Evolutionary conservation across 768 basidiomycete genomes (phyloP).

Genomic region (Panaeolus cyanescens): DNA sequence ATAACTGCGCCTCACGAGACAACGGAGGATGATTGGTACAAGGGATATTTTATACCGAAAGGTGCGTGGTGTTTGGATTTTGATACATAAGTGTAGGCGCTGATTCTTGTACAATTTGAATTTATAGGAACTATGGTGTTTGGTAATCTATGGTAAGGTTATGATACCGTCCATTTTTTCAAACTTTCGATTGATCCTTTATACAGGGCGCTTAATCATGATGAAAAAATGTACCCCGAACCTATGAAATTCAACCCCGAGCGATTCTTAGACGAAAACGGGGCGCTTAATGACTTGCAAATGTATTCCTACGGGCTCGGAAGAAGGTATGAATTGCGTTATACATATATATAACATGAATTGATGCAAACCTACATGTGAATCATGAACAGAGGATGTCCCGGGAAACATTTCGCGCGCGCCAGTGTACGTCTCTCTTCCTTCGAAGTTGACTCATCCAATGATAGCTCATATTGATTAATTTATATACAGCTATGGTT

Average conservation of each 20-base stretch:
- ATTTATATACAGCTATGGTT: conserved; percentile 16
- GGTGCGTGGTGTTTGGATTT: conserved; percentile 6
- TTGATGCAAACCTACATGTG: neutral
- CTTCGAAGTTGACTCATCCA: neutral
- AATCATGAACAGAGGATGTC: conserved; percentile 3
- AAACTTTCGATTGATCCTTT: neutral
- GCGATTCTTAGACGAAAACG: conserved; percentile 17
- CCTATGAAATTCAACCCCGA: conserved; percentile 26
- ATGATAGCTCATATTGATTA: neutral
- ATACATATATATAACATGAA: neutral
- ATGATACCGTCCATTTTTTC: neutral
- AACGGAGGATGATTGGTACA: conserved; percentile 28
- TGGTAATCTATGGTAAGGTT: conserved; percentile 18
- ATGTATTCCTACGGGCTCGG: conserved; percentile 9
- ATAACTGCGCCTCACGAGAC: conserved; percentile 24
- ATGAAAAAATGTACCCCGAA: conserved; percentile 20
- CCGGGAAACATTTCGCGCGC: conserved; percentile 7
- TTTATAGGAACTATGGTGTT: conserved; percentile 13
- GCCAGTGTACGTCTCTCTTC: neutral
- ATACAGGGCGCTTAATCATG: conserved; percentile 19
- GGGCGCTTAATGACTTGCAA: conserved; percentile 9
- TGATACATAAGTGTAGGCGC: neutral
- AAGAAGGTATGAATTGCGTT: conserved; percentile 1
- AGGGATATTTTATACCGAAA: conserved; percentile 29
- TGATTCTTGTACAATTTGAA: neutral